Percentiles rank a stretch among this genome's conserved stretches.
These are phyloP conservation scores for Aechmea fasciata DNA, from an alignment of 176 grass and related monocot species.

Conservation along the genomic window DNA sequence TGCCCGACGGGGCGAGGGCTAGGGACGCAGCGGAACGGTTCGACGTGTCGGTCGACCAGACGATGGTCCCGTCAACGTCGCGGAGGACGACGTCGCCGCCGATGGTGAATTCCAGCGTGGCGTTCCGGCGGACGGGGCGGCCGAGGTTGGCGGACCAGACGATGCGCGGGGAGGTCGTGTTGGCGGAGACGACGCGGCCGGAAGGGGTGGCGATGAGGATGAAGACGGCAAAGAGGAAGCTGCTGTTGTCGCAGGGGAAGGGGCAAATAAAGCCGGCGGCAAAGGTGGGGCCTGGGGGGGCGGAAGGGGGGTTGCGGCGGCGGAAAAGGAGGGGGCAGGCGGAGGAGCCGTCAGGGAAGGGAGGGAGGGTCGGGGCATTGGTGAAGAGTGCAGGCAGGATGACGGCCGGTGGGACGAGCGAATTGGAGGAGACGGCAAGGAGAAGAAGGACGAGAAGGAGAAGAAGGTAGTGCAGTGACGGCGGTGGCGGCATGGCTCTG, in stretches of 20 bases:
- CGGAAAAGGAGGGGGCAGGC: not conserved
- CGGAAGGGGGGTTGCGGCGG: not conserved
- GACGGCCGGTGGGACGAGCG: not conserved
- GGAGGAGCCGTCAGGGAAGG: not conserved
- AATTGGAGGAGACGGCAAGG: not conserved
- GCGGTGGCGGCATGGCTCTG: too few relatives aligned
- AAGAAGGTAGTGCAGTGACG: not conserved
- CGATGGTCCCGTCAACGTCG: slow-evolving; percentile 5
- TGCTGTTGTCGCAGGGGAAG: slow-evolving; percentile 5
- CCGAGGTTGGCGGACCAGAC: slow-evolving; percentile 39
- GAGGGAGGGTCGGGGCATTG: not conserved
- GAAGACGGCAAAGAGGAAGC: slow-evolving; percentile 31
- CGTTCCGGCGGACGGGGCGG: slow-evolving; percentile 23
- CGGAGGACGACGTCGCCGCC: slow-evolving; percentile 23
- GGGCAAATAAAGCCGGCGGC: slow-evolving; percentile 31
- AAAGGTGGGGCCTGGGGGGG: slow-evolving; percentile 12
- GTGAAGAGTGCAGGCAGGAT: not conserved
- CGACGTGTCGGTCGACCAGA: slow-evolving; percentile 22
- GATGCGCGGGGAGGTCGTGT: not conserved
- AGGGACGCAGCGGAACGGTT: slow-evolving; percentile 7
- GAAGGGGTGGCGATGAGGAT: slow-evolving; percentile 10
- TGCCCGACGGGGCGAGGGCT: slow-evolving; percentile 22
- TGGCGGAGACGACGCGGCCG: not conserved
- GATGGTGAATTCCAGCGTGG: slow-evolving; percentile 20
- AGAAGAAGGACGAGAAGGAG: not conserved